Base-by-base conservation (phyloP, 352 stramenopile genomes). In the Globisporangium cylindrosporum region DNA sequence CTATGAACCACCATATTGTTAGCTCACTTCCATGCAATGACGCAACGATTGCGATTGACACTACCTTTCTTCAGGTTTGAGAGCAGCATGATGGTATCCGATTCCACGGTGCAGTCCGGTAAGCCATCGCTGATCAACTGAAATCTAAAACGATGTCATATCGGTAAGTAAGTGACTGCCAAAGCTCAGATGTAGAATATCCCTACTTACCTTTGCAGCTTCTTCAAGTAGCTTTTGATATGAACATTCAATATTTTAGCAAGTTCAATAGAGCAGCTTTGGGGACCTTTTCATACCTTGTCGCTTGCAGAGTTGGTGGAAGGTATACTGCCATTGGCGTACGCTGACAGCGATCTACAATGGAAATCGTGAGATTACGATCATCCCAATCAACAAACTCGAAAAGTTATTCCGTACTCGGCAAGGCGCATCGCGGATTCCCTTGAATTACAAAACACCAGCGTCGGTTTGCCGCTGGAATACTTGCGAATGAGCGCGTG, bases 401-500 rank as follows among this genome's bases (percentile, higher is more conserved):
- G 4, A 14, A 7, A 7, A 64, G 29, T 15, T 41, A 14, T 7
- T 46, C 22, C 67, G 24, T 70, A 73, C 62, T 70, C 57, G 6
- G 77, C 72, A n/a, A 84, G 71, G 14, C 66, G 72, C 59, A 64
- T 70, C 34, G 75, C 60, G n/a, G 70, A 62, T 12, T 53, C 70
- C 38, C 70, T 68, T 3, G 74, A 81, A 32, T 72, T 78, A 51
- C 77, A 94, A 57, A 94, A 93, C 10, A 94, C 67, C 7, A 94
- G 25, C 7, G 77, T 72, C 36, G 82, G 79, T 41, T 82, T 88
- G 12, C 79, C 79, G 20, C 73, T 61, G 0, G 77, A 83, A 67
- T 77, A 76, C 25, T 74, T 66, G 25, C 63, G 64, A n/a, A 90
- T 75, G 12, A 90, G 67, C n/a, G 72, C 62, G 24, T 64, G 32